These are phyloP conservation scores for Aspergillus spinulosporus DNA, from an alignment of 2,329 filamentous ascomycete species.

Conservation along the genomic window DNA sequence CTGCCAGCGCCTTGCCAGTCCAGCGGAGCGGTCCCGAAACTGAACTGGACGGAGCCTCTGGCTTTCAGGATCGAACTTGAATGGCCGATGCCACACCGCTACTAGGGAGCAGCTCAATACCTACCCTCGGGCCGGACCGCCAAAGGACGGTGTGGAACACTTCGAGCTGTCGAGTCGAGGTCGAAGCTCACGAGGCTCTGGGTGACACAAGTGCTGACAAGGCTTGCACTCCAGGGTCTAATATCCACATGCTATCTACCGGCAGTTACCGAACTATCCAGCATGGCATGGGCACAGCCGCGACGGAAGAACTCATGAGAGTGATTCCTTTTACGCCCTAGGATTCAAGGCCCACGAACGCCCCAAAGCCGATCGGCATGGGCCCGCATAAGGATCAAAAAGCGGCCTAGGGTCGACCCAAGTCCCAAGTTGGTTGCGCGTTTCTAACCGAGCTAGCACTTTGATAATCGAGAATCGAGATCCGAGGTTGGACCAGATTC, in stretches of 20 bases:
- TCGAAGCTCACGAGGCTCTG: not conserved
- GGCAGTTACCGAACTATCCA: not conserved
- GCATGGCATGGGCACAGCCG: not conserved
- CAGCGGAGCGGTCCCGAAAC: not conserved
- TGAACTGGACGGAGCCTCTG: not conserved
- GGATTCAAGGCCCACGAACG: constrained; percentile 2
- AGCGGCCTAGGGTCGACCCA: constrained; percentile 1
- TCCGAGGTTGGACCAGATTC: constrained; percentile 9
- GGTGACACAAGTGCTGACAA: not conserved
- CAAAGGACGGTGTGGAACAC: not conserved
- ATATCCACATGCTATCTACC: not conserved
- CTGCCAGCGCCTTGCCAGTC: not conserved
- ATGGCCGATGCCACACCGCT: not conserved
- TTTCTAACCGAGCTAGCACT: not conserved
- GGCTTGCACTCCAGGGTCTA: not conserved
- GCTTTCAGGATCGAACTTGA: not conserved
- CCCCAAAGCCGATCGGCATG: constrained; percentile 13
- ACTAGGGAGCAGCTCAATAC: not conserved
- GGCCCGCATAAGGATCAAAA: constrained; percentile 16
- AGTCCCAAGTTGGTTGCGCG: not conserved
- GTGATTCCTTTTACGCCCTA: not conserved
- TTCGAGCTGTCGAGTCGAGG: not conserved
- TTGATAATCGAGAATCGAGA: constrained; percentile 1
- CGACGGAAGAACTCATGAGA: not conserved
- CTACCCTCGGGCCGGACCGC: constrained; percentile 6